Evolutionary conservation across 306 rosid genomes (phyloP).

Genomic region (Medicago lupulina): DNA sequence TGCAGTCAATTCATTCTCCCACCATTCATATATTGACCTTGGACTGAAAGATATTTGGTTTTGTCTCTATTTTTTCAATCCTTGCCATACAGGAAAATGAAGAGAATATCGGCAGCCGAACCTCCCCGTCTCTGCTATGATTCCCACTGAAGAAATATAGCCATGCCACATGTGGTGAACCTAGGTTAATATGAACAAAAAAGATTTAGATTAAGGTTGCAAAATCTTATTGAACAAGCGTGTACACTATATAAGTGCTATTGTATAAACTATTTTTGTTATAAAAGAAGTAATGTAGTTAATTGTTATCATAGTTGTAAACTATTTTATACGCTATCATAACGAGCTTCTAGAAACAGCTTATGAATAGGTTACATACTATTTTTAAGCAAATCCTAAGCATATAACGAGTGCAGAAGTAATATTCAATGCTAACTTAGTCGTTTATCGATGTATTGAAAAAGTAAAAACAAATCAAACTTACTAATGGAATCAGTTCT

Average conservation of each 20-base stretch:
- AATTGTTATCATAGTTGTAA: neutral
- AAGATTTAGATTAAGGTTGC: conserved; percentile 14
- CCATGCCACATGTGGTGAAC: conserved; percentile 36
- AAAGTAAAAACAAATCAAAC: conserved; percentile 42
- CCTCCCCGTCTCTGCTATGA: conserved; percentile 28
- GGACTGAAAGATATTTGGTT: conserved; percentile 24
- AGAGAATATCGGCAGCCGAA: conserved; percentile 42
- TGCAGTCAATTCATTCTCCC: conserved; percentile 44
- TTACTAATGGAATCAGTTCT: conserved; percentile 50
- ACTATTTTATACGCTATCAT: neutral
- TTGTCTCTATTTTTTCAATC: conserved; percentile 34
- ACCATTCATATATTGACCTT: conserved; percentile 44
- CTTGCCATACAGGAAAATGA: conserved; percentile 46
- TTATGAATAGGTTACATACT: neutral
- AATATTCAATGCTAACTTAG: conserved; percentile 27
- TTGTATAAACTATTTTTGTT: no score
- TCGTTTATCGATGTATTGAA: conserved; percentile 23
- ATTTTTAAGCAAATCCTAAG: neutral
- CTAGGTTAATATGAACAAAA: conserved; percentile 12
- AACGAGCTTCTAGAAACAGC: neutral
- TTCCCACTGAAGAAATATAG: conserved; percentile 33
- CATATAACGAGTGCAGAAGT: conserved; percentile 8
- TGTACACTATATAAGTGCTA: neutral
- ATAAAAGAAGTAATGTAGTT: no score
- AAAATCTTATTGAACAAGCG: neutral